Percentiles rank a stretch among this genome's conserved stretches.
Evolutionary conservation across 257 asterid species (phyloP).

Genomic region (Petunia axillaris): DNA sequence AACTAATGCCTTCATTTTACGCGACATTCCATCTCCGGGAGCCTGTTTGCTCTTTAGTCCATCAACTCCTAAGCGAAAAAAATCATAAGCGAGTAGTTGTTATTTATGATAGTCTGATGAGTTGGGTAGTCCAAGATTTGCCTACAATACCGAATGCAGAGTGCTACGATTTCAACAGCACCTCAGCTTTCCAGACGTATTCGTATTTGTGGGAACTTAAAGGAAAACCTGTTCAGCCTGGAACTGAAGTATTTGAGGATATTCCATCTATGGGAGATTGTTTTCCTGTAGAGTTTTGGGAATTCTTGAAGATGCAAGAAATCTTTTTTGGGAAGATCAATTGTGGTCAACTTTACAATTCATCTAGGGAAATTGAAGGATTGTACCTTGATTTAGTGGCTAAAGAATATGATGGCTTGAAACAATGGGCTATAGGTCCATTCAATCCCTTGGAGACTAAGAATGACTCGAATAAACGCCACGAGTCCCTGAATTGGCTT

Average conservation of each 20-base stretch:
- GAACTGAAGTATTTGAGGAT: slow-evolving; percentile 30
- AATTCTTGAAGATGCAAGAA: slow-evolving; percentile 34
- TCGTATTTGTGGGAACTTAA: slow-evolving; percentile 51
- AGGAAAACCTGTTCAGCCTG: slow-evolving; percentile 50
- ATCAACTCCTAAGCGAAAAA: slow-evolving; percentile 11
- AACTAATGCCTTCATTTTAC: slow-evolving; percentile 43
- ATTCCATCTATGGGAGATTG: slow-evolving; percentile 48
- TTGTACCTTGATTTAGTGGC: slow-evolving; percentile 47
- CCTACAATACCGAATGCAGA: slow-evolving; percentile 40
- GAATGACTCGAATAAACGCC: background rate
- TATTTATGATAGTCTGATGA: slow-evolving; percentile 54
- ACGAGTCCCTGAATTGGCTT: slow-evolving; percentile 54
- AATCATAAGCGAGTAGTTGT: slow-evolving; percentile 41
- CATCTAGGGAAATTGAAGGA: slow-evolving; percentile 55
- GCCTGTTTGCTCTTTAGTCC: slow-evolving; percentile 39
- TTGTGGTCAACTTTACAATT: slow-evolving; percentile 64
- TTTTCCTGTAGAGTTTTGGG: slow-evolving; percentile 48
- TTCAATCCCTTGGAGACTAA: slow-evolving; percentile 45
- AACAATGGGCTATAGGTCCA: slow-evolving; percentile 76
- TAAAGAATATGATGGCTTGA: slow-evolving; percentile 35
- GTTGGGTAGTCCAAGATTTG: slow-evolving; percentile 53
- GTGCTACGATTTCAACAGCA: slow-evolving; percentile 51
- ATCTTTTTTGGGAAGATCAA: slow-evolving; percentile 29
- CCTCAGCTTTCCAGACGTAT: slow-evolving; percentile 48
- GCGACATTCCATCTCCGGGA: slow-evolving; percentile 44